These are phyloP conservation scores for Dentipellis fragilis DNA, from an alignment of 768 basidiomycete species.

Conservation along the genomic window DNA sequence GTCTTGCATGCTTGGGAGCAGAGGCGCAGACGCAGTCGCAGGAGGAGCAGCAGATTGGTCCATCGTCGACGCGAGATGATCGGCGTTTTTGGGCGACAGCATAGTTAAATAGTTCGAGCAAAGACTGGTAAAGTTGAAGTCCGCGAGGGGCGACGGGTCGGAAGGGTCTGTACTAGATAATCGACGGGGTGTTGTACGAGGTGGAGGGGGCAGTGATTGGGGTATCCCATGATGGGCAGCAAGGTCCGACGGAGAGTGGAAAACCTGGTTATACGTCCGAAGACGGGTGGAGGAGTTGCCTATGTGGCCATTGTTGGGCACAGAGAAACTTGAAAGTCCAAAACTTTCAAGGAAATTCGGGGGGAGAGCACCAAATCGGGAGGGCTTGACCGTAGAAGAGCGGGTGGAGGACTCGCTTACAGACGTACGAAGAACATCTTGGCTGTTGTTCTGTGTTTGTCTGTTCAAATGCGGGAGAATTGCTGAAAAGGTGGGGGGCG, in stretches of 20 bases:
- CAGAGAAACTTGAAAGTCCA: constrained; percentile 40
- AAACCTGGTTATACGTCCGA: constrained; percentile 56
- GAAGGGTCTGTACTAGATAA: constrained; percentile 24
- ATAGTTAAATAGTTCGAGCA: constrained; percentile 60
- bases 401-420: constrained; percentile 36
- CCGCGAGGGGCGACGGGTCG: constrained; percentile 21
- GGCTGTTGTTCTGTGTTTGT: constrained; percentile 19
- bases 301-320: constrained; percentile 49
- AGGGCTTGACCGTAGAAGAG: constrained; percentile 19
- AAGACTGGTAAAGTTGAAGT: constrained; percentile 37
- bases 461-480: constrained; percentile 37
- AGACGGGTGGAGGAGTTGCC: constrained; percentile 45
- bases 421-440: constrained; percentile 38
- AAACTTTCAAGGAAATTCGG: constrained; percentile 37
- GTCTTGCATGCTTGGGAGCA: neutral
- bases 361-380: constrained; percentile 30
- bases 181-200: constrained; percentile 44
- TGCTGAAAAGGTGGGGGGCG: constrained; percentile 29
- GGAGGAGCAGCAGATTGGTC: constrained; percentile 22
- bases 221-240: constrained; percentile 77
- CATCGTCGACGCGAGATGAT: constrained; percentile 23
- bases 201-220: constrained; percentile 56
- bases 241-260: constrained; percentile 54
- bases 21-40: constrained; percentile 15
- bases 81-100: constrained; percentile 42